Evolutionary conservation across 441 rosid genomes (phyloP), one percentile per base, ranked within the genome.

Genomic region (Bocquillonia castaneifolia): DNA sequence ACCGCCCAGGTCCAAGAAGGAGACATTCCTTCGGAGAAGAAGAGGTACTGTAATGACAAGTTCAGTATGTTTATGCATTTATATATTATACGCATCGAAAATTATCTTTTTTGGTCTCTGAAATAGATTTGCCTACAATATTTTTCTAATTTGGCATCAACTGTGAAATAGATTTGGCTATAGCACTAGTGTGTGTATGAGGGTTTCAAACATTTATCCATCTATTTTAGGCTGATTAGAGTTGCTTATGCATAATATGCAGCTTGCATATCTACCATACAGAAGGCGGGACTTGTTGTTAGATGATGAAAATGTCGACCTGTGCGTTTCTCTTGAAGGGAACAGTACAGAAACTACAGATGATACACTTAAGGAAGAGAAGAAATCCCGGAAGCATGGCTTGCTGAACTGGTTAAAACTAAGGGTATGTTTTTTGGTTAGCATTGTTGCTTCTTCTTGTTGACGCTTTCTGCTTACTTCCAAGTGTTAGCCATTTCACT

Each of bases 21-120:
- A 89, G 99, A 75, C 98, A 95, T 80, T 92, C 99, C 68, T 95
- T 95, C 78, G 99, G 99, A 62, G 97, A 95, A 86, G 98, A 95
- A 77, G 99, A 95, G 99, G 99, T 91, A 73, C 66, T 53, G 39
- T 40, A 70, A 67, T 72, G 58, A 52, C 73, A 70, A 51, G 32
- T 59, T 31, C 59, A 22, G 39, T 44, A 48, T 40, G 51, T 62
- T 48, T 22, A 22, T 20, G 22, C 3, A 1, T 44, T 39, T 45
- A 31, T 37, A 32, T 39, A 31, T 58, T 37, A 32, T 39, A 31
- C 54, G 32, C 59, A 20, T 65, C 10, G 15, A 17, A 64, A 57
- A 59, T 52, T 66, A 51, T 66, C 52, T 36, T 61, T 18, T 60
- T 67, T 56, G 22, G 42, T 37, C 57, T 44, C 25, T 32, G 29